Conservation (phyloP, 495 filamentous ascomycete species). For the Xanthoparmelia taractica region DNA sequence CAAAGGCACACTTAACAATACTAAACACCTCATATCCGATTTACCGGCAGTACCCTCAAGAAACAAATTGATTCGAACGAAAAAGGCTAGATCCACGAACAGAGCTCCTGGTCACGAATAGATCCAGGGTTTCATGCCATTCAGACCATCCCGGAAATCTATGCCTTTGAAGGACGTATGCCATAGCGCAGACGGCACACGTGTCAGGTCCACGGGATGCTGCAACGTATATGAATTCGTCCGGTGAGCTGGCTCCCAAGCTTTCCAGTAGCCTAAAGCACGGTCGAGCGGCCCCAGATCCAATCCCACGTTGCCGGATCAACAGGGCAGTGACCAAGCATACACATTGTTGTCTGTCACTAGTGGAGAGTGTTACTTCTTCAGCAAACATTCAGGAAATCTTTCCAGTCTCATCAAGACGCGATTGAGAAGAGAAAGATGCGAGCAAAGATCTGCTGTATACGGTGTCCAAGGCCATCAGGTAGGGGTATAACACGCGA, state of each 20-base stretch:
- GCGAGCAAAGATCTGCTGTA: constrained; percentile 10
- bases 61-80: neutral
- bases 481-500: neutral
- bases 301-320: neutral
- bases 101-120: neutral
- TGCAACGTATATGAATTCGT: neutral
- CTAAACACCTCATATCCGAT: neutral
- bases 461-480: constrained; percentile 15
- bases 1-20: neutral
- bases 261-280: neutral
- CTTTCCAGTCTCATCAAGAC: neutral
- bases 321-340: neutral
- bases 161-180: constrained; percentile 1
- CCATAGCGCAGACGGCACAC: neutral
- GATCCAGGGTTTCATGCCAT: neutral
- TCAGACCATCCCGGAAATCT: constrained; percentile 2
- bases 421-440: neutral
- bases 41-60: neutral
- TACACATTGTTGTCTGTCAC: neutral
- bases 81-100: neutral
- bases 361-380: neutral
- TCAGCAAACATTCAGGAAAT: neutral
- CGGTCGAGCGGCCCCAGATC: neutral
- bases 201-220: neutral
- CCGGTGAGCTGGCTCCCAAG: neutral